Conservation (phyloP, 169 alveolate species). For the Cryptosporidium meleagridis region DNA sequence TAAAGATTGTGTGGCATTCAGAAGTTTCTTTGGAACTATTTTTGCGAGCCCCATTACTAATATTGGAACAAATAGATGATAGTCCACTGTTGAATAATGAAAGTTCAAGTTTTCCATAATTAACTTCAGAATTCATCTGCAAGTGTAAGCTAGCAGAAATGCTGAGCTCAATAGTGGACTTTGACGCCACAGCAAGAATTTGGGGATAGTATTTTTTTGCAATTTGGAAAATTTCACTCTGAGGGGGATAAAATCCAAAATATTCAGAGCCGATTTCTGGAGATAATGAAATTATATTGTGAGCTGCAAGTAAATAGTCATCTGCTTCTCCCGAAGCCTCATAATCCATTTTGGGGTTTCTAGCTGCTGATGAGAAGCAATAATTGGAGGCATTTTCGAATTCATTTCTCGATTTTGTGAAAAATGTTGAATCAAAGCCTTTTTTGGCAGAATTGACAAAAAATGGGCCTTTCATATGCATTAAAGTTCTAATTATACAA, state of each 20-base stretch:
- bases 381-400: slow-evolving; percentile 37
- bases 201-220: slow-evolving; percentile 60
- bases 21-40: not conserved
- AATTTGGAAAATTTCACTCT: slow-evolving; percentile 58
- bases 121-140: not conserved
- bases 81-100: slow-evolving; percentile 62
- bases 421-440: slow-evolving; percentile 24
- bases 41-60: not conserved
- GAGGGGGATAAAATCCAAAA: slow-evolving; percentile 75
- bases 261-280: slow-evolving; percentile 85
- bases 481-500: slow-evolving; percentile 51
- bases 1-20: slow-evolving; percentile 18
- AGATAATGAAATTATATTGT: slow-evolving; percentile 80
- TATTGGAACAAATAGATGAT: slow-evolving; percentile 18
- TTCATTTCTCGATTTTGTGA: slow-evolving; percentile 13
- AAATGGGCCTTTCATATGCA: not conserved
- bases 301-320: slow-evolving; percentile 86
- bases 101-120: not conserved
- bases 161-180: slow-evolving; percentile 28
- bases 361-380: slow-evolving; percentile 64
- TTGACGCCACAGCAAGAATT: slow-evolving; percentile 58
- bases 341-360: slow-evolving; percentile 78
- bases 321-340: slow-evolving; percentile 88
- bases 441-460: slow-evolving; percentile 2
- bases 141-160: not conserved